Conservation (phyloP, 768 basidiomycete species). For the Auricularia auricula-judae region DNA sequence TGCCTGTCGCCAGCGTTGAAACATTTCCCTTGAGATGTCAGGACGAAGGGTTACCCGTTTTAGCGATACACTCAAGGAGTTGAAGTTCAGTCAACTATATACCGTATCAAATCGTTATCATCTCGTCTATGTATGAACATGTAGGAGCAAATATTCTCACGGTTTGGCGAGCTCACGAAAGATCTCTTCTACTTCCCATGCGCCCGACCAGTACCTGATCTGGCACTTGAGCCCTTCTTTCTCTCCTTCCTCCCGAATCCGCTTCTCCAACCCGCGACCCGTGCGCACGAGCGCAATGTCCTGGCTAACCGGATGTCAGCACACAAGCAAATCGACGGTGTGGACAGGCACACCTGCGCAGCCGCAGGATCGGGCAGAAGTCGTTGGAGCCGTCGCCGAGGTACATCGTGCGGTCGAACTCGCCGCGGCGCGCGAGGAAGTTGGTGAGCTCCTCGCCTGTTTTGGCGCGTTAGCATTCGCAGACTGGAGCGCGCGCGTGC, state of each 20-base stretch:
- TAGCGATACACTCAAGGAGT: no score
- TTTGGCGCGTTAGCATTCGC: neutral
- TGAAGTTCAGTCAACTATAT: no score
- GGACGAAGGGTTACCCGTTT: no score
- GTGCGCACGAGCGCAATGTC: conserved; percentile 76
- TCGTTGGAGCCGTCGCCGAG: conserved; percentile 94
- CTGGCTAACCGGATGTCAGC: conserved; percentile 37
- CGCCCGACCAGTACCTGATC: conserved; percentile 81
- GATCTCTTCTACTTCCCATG: conserved; percentile 92
- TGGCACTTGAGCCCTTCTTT: conserved; percentile 54
- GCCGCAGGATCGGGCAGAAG: conserved; percentile 81
- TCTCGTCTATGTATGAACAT: no score
- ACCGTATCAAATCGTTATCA: no score
- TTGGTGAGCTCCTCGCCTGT: conserved; percentile 86
- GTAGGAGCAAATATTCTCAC: neutral
- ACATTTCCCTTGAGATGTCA: no score
- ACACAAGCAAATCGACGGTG: neutral
- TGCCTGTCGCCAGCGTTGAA: no score
- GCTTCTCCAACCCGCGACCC: conserved; percentile 64
- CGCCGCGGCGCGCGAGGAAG: conserved; percentile 52
- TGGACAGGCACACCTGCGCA: conserved; percentile 47
- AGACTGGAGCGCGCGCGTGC: neutral
- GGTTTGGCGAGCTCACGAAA: conserved; percentile 22
- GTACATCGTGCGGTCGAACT: conserved; percentile 74
- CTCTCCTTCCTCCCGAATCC: conserved; percentile 64